A percentile compares a stretch with the other conserved stretches of the same genome.
Conservation (phyloP, 2,329 filamentous ascomycete genomes). For the Penicillium sp. region DNA sequence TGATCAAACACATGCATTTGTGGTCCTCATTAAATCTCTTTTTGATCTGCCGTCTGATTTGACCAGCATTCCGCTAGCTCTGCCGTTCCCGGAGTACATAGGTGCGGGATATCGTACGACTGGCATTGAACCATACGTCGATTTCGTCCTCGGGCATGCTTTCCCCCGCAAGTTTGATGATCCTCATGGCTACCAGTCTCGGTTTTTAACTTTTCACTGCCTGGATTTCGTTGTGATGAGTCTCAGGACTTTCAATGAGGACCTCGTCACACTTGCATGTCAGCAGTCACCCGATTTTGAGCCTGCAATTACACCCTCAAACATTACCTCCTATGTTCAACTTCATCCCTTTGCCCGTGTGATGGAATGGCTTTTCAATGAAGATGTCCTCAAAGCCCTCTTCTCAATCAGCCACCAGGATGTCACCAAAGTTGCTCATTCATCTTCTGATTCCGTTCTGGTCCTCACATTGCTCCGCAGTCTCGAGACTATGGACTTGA, state of each 20-base stretch:
- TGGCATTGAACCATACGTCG: slow-evolving; percentile 86
- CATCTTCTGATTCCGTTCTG: slow-evolving; percentile 70
- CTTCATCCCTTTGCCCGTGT: slow-evolving; percentile 89
- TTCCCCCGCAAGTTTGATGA: slow-evolving; percentile 64
- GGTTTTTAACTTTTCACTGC: slow-evolving; percentile 70
- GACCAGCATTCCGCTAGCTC: slow-evolving; percentile 58
- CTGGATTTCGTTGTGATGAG: slow-evolving; percentile 76
- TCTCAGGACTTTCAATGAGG: slow-evolving; percentile 84
- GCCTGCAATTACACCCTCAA: slow-evolving; percentile 64
- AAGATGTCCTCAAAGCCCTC: slow-evolving; percentile 72
- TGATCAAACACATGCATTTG: slow-evolving; percentile 79
- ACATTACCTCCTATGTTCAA: slow-evolving; percentile 71
- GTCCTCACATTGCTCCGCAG: slow-evolving; percentile 71
- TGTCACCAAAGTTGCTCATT: slow-evolving; percentile 62
- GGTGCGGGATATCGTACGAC: slow-evolving; percentile 71
- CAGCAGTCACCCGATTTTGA: slow-evolving; percentile 71
- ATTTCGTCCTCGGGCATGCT: slow-evolving; percentile 78
- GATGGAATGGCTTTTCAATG: slow-evolving; percentile 98
- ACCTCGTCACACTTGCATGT: slow-evolving; percentile 79
- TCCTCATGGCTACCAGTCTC: slow-evolving; percentile 62
- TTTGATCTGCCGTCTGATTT: slow-evolving; percentile 31
- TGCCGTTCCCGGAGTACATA: slow-evolving; percentile 83
- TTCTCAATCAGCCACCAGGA: slow-evolving; percentile 76
- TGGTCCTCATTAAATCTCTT: slow-evolving; percentile 66
- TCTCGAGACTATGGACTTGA: slow-evolving; percentile 76